A percentile compares a stretch with the other conserved stretches of the same genome.
Evolutionary conservation across 768 basidiomycete species (phyloP).

Genomic region (Coprinopsis sp.): DNA sequence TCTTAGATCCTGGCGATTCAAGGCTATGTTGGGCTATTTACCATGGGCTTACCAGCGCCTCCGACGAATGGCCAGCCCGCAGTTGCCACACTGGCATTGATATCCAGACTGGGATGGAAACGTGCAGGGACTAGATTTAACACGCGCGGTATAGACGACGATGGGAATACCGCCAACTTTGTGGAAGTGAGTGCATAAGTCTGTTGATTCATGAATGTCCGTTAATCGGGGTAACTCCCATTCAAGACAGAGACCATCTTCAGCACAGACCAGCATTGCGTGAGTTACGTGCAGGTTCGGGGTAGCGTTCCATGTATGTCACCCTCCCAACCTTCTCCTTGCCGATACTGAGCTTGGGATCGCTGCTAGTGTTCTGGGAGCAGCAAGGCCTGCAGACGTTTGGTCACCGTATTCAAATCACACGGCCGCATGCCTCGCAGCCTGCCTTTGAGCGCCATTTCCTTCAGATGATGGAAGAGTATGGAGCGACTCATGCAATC

Average conservation of each 20-base stretch:
- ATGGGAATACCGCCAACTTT: slow-evolving; percentile 93
- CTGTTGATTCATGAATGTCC: slow-evolving; percentile 9
- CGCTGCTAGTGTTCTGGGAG: slow-evolving; percentile 88
- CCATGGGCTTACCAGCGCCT: slow-evolving; percentile 71
- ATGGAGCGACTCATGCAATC: slow-evolving; percentile 79
- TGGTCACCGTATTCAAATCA: slow-evolving; percentile 91
- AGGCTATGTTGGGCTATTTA: slow-evolving; percentile 85
- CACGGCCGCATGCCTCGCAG: slow-evolving; percentile 91
- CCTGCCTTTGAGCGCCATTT: slow-evolving; percentile 97
- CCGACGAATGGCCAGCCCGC: slow-evolving; percentile 70
- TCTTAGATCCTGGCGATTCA: slow-evolving; percentile 83
- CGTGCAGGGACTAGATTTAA: slow-evolving; percentile 97
- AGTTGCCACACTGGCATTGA: slow-evolving; percentile 71
- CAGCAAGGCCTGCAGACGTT: slow-evolving; percentile 95
- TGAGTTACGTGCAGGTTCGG: slow-evolving; percentile 91
- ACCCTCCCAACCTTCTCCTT: slow-evolving; percentile 12
- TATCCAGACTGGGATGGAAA: slow-evolving; percentile 89
- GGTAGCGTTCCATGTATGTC: slow-evolving; percentile 91
- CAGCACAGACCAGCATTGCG: slow-evolving; percentile 79
- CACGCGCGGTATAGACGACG: slow-evolving; percentile 93
- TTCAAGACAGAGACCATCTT: slow-evolving; percentile 85
- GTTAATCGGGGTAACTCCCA: slow-evolving; percentile 7
- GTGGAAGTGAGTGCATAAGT: slow-evolving; percentile 63
- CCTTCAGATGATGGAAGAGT: slow-evolving; percentile 78
- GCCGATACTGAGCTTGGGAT: slow-evolving; percentile 12